These are phyloP conservation scores for Auricularia sp. DNA, from an alignment of 768 basidiomycete species.

Conservation along the genomic window DNA sequence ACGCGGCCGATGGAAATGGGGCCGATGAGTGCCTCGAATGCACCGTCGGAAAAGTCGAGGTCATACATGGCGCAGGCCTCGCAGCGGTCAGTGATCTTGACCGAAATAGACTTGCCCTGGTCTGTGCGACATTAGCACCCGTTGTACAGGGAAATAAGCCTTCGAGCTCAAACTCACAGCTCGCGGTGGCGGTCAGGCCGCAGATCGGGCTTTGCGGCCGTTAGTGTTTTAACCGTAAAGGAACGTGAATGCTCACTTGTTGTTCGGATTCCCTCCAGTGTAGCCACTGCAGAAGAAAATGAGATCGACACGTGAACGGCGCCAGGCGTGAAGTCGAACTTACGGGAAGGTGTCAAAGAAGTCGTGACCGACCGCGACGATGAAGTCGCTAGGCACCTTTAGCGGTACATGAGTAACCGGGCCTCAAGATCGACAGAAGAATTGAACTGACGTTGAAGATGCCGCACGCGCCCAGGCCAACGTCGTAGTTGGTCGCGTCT, in stretches of 20 bases:
- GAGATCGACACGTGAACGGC: not conserved
- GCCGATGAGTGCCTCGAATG: not conserved
- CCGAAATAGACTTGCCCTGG: constrained; percentile 19
- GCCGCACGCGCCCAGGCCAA: constrained; percentile 36
- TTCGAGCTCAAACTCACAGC: not conserved
- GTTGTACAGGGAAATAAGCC: too few species aligned
- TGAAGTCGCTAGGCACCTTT: constrained; percentile 14
- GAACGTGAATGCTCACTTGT: constrained; percentile 11
- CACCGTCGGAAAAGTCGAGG: constrained; percentile 7
- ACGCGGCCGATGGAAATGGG: not conserved
- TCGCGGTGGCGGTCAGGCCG: not conserved
- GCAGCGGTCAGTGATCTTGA: constrained; percentile 23
- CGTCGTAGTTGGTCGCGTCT: constrained; percentile 19
- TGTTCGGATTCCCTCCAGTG: constrained; percentile 16
- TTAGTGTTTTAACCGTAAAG: not conserved
- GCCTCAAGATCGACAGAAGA: not conserved
- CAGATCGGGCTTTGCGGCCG: not conserved
- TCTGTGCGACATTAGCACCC: not conserved
- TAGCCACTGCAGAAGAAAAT: constrained; percentile 6
- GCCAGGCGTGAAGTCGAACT: constrained; percentile 7
- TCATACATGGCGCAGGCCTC: constrained; percentile 18
- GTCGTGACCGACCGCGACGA: constrained; percentile 26
- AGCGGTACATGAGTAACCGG: not conserved
- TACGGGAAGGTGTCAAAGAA: constrained; percentile 30
- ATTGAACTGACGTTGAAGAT: constrained; percentile 16